phyloP scores from a whole-genome alignment of 306 rosid species.

The Cyclanthera cordifolia region DNA sequence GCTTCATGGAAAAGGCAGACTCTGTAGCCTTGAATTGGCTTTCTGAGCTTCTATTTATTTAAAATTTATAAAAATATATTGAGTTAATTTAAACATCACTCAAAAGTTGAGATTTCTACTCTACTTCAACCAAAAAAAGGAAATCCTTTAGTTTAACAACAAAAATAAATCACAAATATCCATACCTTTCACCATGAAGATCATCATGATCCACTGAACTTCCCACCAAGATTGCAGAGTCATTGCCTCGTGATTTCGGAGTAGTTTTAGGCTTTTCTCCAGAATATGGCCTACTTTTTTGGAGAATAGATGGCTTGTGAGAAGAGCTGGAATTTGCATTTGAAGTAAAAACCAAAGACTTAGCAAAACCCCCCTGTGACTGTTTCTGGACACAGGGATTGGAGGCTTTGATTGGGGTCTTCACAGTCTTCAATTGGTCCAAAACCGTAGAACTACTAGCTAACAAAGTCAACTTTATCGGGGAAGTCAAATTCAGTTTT shows the following conservation, averaged over 20 bases:
- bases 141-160: no score
- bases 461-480: no score
- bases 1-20: conserved; percentile 53
- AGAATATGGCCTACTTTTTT: conserved; percentile 38
- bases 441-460: no score
- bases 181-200: conserved; percentile 53
- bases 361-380: no score
- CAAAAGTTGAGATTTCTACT: conserved; percentile 32
- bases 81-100: conserved; percentile 37
- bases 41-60: background rate
- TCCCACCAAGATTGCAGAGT: conserved; percentile 29
- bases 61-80: background rate
- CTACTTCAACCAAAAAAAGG: conserved; percentile 24
- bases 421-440: no score
- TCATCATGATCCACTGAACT: conserved; percentile 37
- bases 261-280: conserved; percentile 48
- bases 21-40: conserved; percentile 53
- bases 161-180: conserved; percentile 6
- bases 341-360: no score
- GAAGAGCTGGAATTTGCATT: conserved; percentile 17
- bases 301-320: conserved; percentile 41
- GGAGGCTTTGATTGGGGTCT: no score
- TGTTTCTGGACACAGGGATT: no score
- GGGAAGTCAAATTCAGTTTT: no score
- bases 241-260: conserved; percentile 36